Conservation (phyloP, 2,329 filamentous ascomycete species). For the Sporothrix humicola region DNA sequence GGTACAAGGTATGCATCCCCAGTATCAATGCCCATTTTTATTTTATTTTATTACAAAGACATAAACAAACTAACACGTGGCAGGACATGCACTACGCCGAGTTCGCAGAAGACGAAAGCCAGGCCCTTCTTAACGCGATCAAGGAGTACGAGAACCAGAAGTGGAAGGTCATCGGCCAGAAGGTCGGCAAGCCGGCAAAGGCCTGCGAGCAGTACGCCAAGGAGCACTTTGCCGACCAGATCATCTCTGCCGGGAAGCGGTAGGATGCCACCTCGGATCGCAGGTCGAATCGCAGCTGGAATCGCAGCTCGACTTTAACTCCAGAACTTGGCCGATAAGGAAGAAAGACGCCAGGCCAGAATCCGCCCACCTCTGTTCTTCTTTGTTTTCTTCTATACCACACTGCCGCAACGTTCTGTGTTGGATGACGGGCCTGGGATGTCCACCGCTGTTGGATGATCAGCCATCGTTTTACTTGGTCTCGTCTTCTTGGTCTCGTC, state of each 20-base stretch:
- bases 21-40: too few relatives aligned
- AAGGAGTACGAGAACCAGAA: constrained; percentile 99
- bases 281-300: too few relatives aligned
- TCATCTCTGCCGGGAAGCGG: constrained; percentile 48
- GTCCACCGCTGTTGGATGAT: too few relatives aligned
- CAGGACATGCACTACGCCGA: constrained; percentile 98
- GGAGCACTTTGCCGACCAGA: constrained; percentile 73
- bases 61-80: too few relatives aligned
- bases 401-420: not conserved
- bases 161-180: constrained; percentile 96
- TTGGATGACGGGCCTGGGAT: not conserved
- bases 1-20: constrained; percentile 72
- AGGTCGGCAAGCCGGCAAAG: constrained; percentile 98
- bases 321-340: too few relatives aligned
- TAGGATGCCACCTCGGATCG: constrained; percentile 36
- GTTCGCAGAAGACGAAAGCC: constrained; percentile 93
- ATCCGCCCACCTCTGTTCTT: not conserved
- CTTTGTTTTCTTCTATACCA: constrained; percentile 1
- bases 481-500: too few relatives aligned
- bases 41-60: too few relatives aligned
- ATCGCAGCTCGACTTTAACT: too few relatives aligned
- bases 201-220: constrained; percentile 84
- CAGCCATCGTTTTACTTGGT: too few relatives aligned
- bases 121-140: constrained; percentile 86
- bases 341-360: too few relatives aligned